Evolutionary conservation across 306 rosid species (phyloP).

Genomic region (Potentilla sterilis): DNA sequence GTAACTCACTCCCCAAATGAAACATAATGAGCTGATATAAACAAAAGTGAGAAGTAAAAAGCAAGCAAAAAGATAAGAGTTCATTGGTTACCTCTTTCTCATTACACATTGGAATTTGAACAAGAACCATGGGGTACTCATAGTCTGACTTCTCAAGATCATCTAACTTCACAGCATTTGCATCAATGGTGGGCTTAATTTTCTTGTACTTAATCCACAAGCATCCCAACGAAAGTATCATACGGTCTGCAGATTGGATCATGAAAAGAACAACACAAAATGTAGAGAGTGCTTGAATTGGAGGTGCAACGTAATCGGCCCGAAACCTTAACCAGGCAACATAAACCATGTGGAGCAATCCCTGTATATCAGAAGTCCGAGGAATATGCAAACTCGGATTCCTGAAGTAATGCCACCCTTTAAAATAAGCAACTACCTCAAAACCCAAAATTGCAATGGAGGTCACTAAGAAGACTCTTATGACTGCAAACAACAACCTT

Average conservation of each 20-base stretch:
- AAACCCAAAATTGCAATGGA: slow-evolving; percentile 66
- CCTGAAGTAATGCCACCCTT: slow-evolving; percentile 78
- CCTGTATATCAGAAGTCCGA: slow-evolving; percentile 59
- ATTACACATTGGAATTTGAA: slow-evolving; percentile 96
- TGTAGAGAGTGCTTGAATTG: slow-evolving; percentile 67
- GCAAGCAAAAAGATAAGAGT: neutral
- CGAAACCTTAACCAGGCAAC: slow-evolving; percentile 76
- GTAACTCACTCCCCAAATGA: neutral
- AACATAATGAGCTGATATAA: neutral
- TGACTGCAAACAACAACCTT: slow-evolving; percentile 56
- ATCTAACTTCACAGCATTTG: slow-evolving; percentile 46
- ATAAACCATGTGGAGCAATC: slow-evolving; percentile 63
- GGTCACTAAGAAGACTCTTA: slow-evolving; percentile 58
- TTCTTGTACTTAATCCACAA: slow-evolving; percentile 79
- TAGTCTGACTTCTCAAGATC: slow-evolving; percentile 61
- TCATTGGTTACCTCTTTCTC: slow-evolving; percentile 73
- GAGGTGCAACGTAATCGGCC: slow-evolving; percentile 80
- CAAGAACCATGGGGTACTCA: slow-evolving; percentile 80
- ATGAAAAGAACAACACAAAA: slow-evolving; percentile 83
- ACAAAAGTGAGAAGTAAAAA: neutral
- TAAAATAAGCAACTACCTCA: slow-evolving; percentile 69
- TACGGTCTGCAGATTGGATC: slow-evolving; percentile 81
- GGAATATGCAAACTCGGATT: slow-evolving; percentile 73
- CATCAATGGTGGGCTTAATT: slow-evolving; percentile 61
- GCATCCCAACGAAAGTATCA: slow-evolving; percentile 81